Evolutionary conservation across 1,284 basidiomycete genomes (phyloP).

Genomic region (Papiliotrema nemorosa): DNA sequence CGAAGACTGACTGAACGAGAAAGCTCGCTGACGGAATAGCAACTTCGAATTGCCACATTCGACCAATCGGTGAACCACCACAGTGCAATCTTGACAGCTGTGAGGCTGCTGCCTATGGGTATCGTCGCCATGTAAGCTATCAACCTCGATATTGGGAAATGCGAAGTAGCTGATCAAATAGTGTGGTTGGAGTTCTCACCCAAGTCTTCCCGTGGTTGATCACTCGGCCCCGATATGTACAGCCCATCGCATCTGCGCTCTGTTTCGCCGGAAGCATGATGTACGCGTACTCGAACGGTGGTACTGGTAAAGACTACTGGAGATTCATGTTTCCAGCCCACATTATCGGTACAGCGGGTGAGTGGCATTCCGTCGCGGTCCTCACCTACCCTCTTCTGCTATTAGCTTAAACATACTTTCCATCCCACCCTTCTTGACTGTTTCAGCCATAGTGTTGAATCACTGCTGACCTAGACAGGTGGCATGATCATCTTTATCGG

Average conservation of each 20-base stretch:
- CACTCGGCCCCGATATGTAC: conserved; percentile 37
- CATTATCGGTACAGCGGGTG: conserved; percentile 33
- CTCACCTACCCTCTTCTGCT: no score
- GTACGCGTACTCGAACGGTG: conserved; percentile 40
- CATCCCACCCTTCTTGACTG: no score
- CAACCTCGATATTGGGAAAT: no score
- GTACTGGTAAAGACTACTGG: conserved; percentile 43
- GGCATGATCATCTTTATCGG: conserved; percentile 45
- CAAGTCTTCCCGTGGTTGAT: conserved; percentile 39
- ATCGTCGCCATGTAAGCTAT: conserved; percentile 28
- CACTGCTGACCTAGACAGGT: conserved; percentile 11
- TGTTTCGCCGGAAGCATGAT: conserved; percentile 40
- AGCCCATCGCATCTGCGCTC: conserved; percentile 31
- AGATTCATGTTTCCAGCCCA: conserved; percentile 41
- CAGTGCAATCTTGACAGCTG: conserved; percentile 41
- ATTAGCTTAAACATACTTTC: no score
- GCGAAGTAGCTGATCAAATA: no score
- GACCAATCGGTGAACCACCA: conserved; percentile 5
- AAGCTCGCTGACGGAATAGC: no score
- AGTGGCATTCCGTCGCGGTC: no score
- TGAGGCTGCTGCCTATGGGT: conserved; percentile 45
- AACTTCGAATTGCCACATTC: no score
- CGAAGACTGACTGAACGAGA: conserved; percentile 36
- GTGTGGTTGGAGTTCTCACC: conserved; percentile 32
- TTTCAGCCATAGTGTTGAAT: no score